Base-by-base conservation (phyloP, 202 grass and related monocot genomes). In the Brachypodium distachyon region DNA sequence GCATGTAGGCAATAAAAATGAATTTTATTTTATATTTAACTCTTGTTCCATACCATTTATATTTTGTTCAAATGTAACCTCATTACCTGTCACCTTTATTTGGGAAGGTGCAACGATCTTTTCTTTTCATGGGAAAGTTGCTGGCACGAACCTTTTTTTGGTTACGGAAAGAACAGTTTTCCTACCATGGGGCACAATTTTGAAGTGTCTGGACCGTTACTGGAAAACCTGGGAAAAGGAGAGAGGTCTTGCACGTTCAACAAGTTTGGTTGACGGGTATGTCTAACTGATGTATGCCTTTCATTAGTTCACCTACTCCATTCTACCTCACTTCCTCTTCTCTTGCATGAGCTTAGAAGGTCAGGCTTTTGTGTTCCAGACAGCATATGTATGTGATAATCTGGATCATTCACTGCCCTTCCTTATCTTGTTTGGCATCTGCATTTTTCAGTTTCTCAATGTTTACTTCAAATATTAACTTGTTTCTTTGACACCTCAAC, bases 361-460 rank as follows among this genome's bases (percentile, higher is more conserved):
- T 18, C 28, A 68, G 26, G 41, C 42, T 68, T 68, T 68, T 47
- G 25, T 4, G 26, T 48, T 23, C 25, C 40, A 32, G 65, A 47
- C 65, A 68, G 31, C 65, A 68, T 68, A 68, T 68, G 65, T 7
- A 68, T 68, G 65, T 13, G 48, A 48, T 32, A 68, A 48, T 68
- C 40, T 48, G 16, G 16, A 48, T 48, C 26, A 64, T 31, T 48
- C 14, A 0, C 1, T 48, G 65, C 3, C 48, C 7, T 32, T 32
- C 16, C 65, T 31, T 46, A 67, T 39, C 40, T 40, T 67, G 21
- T 47, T 48, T 47, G 41, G 25, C 41, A 29, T 48, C 65, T 68
- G 25, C 1, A 1, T 9, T 68, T 68, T 68, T 40, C 42, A 29
- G 41, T 47, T 50, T 48, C 16, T 31, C 65, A 36, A 32, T 47